Evolutionary conservation across 2,329 filamentous ascomycete genomes (phyloP).

Genomic region (Zasmidium citrigriseum): DNA sequence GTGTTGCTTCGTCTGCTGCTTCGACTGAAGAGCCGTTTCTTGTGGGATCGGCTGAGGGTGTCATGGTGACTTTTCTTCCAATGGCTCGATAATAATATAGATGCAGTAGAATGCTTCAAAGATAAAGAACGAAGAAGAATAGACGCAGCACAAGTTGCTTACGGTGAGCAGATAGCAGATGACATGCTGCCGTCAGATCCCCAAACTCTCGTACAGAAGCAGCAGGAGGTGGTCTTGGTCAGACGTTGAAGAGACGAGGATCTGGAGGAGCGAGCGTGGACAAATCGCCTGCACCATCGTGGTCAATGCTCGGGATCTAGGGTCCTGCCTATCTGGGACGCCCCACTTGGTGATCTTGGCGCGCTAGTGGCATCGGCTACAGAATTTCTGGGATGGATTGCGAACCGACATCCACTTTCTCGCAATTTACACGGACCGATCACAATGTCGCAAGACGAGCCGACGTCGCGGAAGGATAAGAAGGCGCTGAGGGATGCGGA

Average conservation of each 20-base stretch:
- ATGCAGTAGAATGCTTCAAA: not conserved
- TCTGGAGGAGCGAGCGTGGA: too few species aligned
- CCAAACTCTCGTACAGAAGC: not conserved
- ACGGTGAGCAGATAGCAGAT: not conserved
- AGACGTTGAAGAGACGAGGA: not conserved
- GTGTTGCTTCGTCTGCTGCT: conserved; percentile 27
- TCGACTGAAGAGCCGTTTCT: conserved; percentile 7
- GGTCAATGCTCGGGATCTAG: too few species aligned
- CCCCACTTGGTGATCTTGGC: too few species aligned
- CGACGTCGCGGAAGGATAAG: conserved; percentile 34
- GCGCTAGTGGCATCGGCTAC: too few species aligned
- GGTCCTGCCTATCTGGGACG: not conserved
- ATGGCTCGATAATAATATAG: too few species aligned
- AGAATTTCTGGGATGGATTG: too few species aligned
- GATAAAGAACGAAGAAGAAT: not conserved
- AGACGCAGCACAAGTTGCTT: not conserved
- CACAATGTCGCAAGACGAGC: conserved; percentile 47
- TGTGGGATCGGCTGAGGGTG: conserved; percentile 18
- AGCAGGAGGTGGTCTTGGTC: not conserved
- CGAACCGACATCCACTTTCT: too few species aligned
- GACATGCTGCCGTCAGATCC: not conserved
- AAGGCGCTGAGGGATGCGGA: conserved; percentile 39
- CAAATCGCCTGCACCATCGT: too few species aligned
- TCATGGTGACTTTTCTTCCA: conserved; percentile 9
- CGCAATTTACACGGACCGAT: conserved; percentile 89